phyloP scores from a whole-genome alignment of 2,329 filamentous ascomycete genomes.

The Lachnellula cervina region DNA sequence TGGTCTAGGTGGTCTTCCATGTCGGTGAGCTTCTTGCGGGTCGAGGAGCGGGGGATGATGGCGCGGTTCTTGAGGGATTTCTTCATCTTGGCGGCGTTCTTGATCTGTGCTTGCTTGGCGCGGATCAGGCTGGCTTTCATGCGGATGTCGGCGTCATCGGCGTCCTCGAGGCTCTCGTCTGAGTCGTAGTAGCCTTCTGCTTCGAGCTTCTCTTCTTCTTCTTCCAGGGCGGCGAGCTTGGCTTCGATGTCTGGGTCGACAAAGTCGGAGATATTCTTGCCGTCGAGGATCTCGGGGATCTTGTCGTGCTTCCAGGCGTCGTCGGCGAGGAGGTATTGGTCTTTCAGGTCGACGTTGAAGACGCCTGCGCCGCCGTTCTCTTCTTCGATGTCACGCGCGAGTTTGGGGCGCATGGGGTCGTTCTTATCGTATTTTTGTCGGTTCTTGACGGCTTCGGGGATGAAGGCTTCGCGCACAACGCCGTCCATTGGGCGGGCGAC shows the following conservation, averaged over 20 bases:
- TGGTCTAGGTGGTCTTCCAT: conserved; percentile 82
- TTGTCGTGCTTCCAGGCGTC: conserved; percentile 95
- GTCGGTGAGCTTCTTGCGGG: conserved; percentile 77
- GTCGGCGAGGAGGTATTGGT: conserved; percentile 82
- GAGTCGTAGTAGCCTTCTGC: conserved; percentile 92
- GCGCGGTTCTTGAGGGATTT: conserved; percentile 97
- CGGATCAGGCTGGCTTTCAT: conserved; percentile 94
- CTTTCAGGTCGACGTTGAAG: conserved; percentile 87
- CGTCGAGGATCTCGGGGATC: conserved; percentile 89
- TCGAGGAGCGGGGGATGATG: conserved; percentile 77
- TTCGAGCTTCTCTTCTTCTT: conserved; percentile 90
- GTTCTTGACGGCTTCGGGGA: conserved; percentile 77
- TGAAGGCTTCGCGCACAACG: conserved; percentile 71
- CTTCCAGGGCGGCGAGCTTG: conserved; percentile 86
- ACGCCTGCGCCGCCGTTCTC: conserved; percentile 94
- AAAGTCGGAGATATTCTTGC: conserved; percentile 96
- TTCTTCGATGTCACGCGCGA: conserved; percentile 83
- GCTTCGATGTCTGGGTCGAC: conserved; percentile 94
- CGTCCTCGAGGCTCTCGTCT: conserved; percentile 74
- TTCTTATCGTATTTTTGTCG: conserved; percentile 85
- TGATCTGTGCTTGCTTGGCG: conserved; percentile 87
- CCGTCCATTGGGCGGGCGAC: conserved; percentile 91
- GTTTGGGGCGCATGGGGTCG: conserved; percentile 75
- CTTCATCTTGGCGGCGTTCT: conserved; percentile 91
- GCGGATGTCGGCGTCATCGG: conserved; percentile 79